Evolutionary conservation across 768 basidiomycete genomes (phyloP), one percentile per base, ranked within the genome.

Genomic region (Crassisporium funariophilum): DNA sequence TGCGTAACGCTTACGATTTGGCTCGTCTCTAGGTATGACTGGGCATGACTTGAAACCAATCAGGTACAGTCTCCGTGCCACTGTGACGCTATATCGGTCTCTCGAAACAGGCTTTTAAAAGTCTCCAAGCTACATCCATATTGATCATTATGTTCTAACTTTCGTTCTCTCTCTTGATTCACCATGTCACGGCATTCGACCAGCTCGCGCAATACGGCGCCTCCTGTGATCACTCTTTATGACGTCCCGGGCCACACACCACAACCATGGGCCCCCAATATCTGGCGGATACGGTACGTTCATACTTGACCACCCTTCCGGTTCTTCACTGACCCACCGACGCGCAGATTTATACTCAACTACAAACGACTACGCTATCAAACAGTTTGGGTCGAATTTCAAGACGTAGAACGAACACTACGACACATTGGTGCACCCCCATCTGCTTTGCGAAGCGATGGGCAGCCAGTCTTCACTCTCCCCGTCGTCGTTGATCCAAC

Each of bases 211-310:
- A 49, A 50, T 23, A 49, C 53, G 35, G 55, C 61, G 19, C 66
- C 67, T 15, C 78, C 82, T 10, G 65, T 70, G 37, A 83, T 89
- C 49, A 79, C 72, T 12, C 69, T 89, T 12, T 89, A 87, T 59
- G 87, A 89, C 52, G 72, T 83, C 16, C 81, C 76, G 24, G 82
- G 84, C 8, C 72, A 71, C 39, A 73, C 72, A 7, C 71, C 81
- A 2, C 81, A 84, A 43, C 76, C 86, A n/a, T 89, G 86, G 86
- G 82, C 82, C 41, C 87, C 87, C 21, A 86, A 85, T 52, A 75
- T 84, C 21, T 88, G 86, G 86, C 74, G 84, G 35, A 77, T 89
- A 52, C 71, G 87, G 85, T 82, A 42, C 44, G 12, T 27, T 31
- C 9, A 11, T 25, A 22, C 50, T 10, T 27, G 17, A 35, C 22